Base-by-base conservation (phyloP, 2,329 filamentous ascomycete genomes). In the Nemania bipapillata region DNA sequence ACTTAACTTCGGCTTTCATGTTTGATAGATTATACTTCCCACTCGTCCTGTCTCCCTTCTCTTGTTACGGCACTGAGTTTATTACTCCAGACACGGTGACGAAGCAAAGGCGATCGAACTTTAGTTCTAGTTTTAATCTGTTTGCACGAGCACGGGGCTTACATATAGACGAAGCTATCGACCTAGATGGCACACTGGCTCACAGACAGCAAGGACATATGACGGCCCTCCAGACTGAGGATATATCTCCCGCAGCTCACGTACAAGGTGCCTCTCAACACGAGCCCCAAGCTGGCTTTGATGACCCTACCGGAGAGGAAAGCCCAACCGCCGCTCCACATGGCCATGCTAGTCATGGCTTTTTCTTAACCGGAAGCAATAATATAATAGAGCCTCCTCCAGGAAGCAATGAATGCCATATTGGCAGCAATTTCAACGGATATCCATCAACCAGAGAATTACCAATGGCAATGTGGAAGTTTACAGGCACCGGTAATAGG, bases 151-250 rank as follows among this genome's bases (percentile, higher is more conserved):
- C 7, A 12, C 7, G 3, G 17, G 17, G 28, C 52, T 55, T 20
- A 2, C 47, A 4, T 28, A 24, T 22, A 40, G 52, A 40, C 20
- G 52, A 55, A 55, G 52, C 20, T 55, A n/a, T 28, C 11, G 22
- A 37, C 26, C 30, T 32, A 9, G 30, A 32, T 32, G 20, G 11
- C 52, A 32, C 28, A 35, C 52, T 35, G 52, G 26, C 11, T 35
- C 35, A 20, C 28, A 55, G 26, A 24, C 35, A 32, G 28, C 28
- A 55, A 55, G 28, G 52, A 37, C 52, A 37, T 40, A 55, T 40
- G 28, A 55, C 37, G 17, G 17, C 52, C 35, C 5, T n/a, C 4
- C 28, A 37, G 35, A 40, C 9, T 35, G 6, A 35, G 17, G 28
- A 11, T 20, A 55, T 24, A 15, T 32, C 15, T 28, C 28, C 28